phyloP scores from a whole-genome alignment of 495 filamentous ascomycete species.

The Aspergillus coremiiformis region DNA sequence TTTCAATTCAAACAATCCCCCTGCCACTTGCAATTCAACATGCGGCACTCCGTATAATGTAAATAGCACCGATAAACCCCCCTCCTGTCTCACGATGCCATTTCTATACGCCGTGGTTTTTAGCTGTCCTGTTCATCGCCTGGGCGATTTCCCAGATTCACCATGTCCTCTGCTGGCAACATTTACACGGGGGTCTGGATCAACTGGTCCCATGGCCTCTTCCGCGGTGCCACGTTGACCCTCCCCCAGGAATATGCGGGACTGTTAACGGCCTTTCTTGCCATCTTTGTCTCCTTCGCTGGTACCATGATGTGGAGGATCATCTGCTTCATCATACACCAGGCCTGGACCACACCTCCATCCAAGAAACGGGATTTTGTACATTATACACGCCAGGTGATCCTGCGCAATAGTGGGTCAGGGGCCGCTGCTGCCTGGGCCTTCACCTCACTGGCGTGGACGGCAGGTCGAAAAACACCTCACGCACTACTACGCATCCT shows the following conservation, averaged over 20 bases:
- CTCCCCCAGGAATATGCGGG: conserved; percentile 24
- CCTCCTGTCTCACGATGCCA: background rate
- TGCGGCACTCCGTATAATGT: too few species aligned
- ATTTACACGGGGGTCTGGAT: conserved; percentile 36
- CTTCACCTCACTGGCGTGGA: background rate
- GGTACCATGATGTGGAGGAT: conserved; percentile 33
- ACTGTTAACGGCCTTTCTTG: conserved; percentile 35
- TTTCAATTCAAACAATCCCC: background rate
- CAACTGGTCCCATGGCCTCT: conserved; percentile 31
- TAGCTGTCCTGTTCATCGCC: background rate
- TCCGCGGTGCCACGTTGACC: conserved; percentile 36
- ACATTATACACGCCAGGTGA: conserved; percentile 1
- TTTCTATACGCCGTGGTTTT: background rate
- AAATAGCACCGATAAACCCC: background rate
- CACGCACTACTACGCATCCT: background rate
- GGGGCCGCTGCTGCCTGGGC: background rate
- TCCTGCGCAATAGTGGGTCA: background rate
- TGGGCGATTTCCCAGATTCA: background rate
- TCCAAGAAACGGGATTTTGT: conserved; percentile 1
- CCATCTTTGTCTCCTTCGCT: conserved; percentile 29
- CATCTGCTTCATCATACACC: conserved; percentile 32
- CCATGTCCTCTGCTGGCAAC: background rate
- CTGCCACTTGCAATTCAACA: too few species aligned
- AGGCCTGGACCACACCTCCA: conserved; percentile 12
- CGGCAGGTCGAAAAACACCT: background rate